Evolutionary conservation across 495 filamentous ascomycete species (phyloP).

Genomic region (Neurospora cerealis): DNA sequence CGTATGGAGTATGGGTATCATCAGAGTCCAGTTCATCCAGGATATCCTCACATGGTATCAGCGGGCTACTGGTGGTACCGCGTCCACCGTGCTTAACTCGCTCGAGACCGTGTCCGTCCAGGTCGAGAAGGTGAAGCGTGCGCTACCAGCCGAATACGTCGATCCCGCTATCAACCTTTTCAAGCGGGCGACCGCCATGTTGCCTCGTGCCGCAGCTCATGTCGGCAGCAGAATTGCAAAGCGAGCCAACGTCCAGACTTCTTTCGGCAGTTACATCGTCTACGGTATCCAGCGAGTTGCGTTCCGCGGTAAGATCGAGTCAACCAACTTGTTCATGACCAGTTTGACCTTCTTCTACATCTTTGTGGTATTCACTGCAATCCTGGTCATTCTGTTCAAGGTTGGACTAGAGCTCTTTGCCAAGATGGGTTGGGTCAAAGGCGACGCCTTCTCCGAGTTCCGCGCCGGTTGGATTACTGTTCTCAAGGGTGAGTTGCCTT

Average conservation of each 20-base stretch:
- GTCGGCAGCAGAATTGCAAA: constrained; percentile 28
- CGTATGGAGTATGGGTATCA: constrained; percentile 97
- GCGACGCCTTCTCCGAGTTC: constrained; percentile 88
- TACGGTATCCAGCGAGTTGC: constrained; percentile 84
- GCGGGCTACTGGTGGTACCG: constrained; percentile 80
- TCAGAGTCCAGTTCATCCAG: constrained; percentile 79
- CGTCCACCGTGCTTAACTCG: constrained; percentile 66
- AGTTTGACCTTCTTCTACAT: constrained; percentile 83
- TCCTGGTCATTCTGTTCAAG: constrained; percentile 74
- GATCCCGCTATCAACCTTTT: constrained; percentile 29
- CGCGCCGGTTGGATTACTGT: constrained; percentile 64
- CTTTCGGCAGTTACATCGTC: constrained; percentile 52
- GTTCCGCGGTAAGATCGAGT: constrained; percentile 75
- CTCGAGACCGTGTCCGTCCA: constrained; percentile 72
- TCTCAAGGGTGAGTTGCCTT: constrained; percentile 18
- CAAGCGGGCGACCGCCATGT: constrained; percentile 34
- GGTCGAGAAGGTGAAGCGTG: constrained; percentile 60
- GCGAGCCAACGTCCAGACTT: constrained; percentile 37
- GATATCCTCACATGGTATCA: constrained; percentile 92
- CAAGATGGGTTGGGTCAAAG: constrained; percentile 68
- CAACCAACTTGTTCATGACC: constrained; percentile 90
- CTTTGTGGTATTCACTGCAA: constrained; percentile 60
- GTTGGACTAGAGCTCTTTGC: constrained; percentile 59
- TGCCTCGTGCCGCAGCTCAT: constrained; percentile 33
- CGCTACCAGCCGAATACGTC: constrained; percentile 19